Evolutionary conservation across 1,284 basidiomycete species (phyloP).

Genomic region (Puccinia novopanici): DNA sequence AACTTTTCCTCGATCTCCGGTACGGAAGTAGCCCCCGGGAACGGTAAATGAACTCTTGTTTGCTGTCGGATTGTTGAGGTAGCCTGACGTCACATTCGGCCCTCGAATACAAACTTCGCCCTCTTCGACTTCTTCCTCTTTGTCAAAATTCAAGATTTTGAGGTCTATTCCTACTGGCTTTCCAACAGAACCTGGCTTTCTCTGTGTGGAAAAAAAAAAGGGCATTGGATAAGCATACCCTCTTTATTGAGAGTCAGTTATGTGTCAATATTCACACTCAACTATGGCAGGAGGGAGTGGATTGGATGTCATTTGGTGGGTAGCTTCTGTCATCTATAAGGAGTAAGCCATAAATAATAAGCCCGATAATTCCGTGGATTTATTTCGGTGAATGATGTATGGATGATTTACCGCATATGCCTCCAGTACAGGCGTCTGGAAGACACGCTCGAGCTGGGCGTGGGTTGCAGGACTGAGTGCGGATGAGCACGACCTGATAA

Average conservation of each 20-base stretch:
- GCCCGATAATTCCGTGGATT: not conserved
- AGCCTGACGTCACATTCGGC: conserved; percentile 62
- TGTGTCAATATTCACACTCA: conserved; percentile 12
- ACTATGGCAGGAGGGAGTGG: conserved; percentile 57
- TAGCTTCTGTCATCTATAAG: conserved; percentile 57
- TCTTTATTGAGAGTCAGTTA: not conserved
- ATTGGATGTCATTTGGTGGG: conserved; percentile 62
- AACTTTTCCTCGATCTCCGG: conserved; percentile 69
- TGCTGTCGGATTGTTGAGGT: conserved; percentile 62
- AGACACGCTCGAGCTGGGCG: conserved; percentile 60
- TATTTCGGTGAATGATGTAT: not conserved
- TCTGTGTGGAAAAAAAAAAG: conserved; percentile 50
- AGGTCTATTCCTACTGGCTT: conserved; percentile 62
- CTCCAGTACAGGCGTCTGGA: conserved; percentile 63
- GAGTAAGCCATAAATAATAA: conserved; percentile 22
- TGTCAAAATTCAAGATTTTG: conserved; percentile 59
- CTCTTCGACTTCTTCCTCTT: conserved; percentile 59
- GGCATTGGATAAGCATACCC: not conserved
- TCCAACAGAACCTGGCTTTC: conserved; percentile 62
- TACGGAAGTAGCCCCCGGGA: conserved; percentile 63
- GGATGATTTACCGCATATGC: conserved; percentile 57
- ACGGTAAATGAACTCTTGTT: conserved; percentile 59
- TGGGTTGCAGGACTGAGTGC: conserved; percentile 61
- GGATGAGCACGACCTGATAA: conserved; percentile 63
- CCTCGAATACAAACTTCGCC: conserved; percentile 63